A percentile compares a stretch with the other conserved stretches of the same genome.
Conservation (phyloP, 495 filamentous ascomycete genomes). For the Aspergillus sclerotioniger region DNA sequence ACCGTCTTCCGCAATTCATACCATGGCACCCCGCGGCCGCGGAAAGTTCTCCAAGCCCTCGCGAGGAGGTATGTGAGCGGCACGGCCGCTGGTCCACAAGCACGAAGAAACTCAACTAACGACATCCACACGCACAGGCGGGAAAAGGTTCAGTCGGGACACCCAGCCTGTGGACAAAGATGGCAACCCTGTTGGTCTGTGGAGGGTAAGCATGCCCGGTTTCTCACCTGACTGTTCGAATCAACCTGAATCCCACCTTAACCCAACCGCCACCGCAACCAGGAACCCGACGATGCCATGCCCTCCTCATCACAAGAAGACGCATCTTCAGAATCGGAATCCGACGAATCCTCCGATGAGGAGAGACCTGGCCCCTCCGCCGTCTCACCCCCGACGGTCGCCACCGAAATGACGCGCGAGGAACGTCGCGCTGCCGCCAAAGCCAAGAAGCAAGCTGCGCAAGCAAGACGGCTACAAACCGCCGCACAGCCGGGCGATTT, state of each 20-base stretch:
- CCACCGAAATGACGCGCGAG: conserved; percentile 69
- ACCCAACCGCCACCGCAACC: background rate
- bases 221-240: background rate
- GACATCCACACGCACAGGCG: conserved; percentile 54
- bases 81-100: conserved; percentile 3
- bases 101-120: conserved; percentile 1
- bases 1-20: conserved; percentile 6
- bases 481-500: conserved; percentile 78
- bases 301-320: conserved; percentile 44
- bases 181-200: conserved; percentile 73
- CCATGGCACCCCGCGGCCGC: conserved; percentile 60
- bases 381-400: background rate
- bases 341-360: conserved; percentile 39
- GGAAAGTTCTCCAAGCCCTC: conserved; percentile 94
- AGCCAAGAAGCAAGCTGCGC: conserved; percentile 86
- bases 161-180: conserved; percentile 82
- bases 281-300: conserved; percentile 50
- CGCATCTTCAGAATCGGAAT: conserved; percentile 34
- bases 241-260: background rate
- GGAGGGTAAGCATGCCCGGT: conserved; percentile 55
- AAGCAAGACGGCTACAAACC: conserved; percentile 61
- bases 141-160: conserved; percentile 90
- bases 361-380: conserved; percentile 17
- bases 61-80: conserved; percentile 69
- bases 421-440: conserved; percentile 85